Percentiles rank a stretch among this genome's conserved stretches.
phyloP scores from a whole-genome alignment of 192 early-diverging fungal genomes.

The Phycomyces blakesleeanus region DNA sequence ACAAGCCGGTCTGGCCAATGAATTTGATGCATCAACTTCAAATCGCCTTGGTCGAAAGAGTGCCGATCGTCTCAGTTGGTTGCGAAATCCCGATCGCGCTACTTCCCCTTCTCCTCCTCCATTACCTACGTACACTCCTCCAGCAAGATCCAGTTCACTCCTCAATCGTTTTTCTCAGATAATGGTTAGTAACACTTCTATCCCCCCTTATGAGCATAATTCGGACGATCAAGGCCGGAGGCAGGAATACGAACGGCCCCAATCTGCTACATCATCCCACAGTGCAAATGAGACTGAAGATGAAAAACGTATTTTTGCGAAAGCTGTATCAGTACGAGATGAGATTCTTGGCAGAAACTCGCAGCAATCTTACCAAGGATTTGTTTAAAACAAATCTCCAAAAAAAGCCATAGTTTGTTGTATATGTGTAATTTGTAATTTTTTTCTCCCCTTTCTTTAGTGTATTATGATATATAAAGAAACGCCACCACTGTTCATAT shows the following conservation, averaged over 20 bases:
- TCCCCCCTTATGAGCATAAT: background rate
- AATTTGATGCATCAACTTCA: background rate
- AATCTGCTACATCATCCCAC: background rate
- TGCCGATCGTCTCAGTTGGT: background rate
- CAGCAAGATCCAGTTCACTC: background rate
- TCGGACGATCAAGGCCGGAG: background rate
- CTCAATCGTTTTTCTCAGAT: conserved; percentile 14
- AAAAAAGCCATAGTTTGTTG: background rate
- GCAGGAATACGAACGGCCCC: background rate
- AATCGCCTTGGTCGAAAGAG: background rate
- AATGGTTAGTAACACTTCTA: background rate
- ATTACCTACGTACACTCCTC: background rate
- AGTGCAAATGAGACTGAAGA: background rate
- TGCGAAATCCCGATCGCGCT: background rate
- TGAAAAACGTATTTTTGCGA: background rate
- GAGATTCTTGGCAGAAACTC: background rate
- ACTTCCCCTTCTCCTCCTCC: background rate
- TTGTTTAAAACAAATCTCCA: background rate
- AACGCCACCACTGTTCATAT: background rate
- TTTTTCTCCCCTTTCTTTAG: background rate
- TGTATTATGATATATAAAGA: background rate
- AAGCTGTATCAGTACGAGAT: background rate
- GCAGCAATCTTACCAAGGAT: background rate
- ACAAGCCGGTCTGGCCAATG: conserved; percentile 6
- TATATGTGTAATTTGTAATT: conserved; percentile 3